phyloP scores from a whole-genome alignment of 1,284 basidiomycete genomes.

The Malassezia restricta region DNA sequence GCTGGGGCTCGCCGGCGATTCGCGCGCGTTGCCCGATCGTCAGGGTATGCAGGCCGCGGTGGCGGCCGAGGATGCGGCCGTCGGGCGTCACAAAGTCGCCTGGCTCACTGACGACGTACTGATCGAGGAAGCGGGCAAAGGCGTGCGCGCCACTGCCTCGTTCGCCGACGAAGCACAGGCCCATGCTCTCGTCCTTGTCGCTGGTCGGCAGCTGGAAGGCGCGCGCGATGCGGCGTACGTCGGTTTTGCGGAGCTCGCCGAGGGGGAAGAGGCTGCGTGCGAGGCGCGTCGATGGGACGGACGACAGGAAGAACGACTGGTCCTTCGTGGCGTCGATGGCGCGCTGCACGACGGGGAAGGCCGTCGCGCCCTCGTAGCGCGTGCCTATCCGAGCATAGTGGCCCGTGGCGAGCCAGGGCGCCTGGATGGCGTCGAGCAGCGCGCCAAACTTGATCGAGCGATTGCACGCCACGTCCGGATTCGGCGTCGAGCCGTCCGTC shows the following conservation, averaged over 20 bases:
- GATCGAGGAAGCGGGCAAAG: conserved; percentile 43
- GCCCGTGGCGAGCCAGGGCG: conserved; percentile 62
- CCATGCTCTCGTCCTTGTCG: conserved; percentile 75
- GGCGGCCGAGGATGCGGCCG: conserved; percentile 55
- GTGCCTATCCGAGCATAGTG: conserved; percentile 64
- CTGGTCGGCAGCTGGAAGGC: conserved; percentile 63
- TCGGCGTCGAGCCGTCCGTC: conserved; percentile 54
- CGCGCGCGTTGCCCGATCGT: conserved; percentile 73
- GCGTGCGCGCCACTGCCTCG: conserved; percentile 51
- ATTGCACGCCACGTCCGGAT: conserved; percentile 90
- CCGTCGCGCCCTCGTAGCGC: background rate
- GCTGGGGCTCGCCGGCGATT: conserved; percentile 55
- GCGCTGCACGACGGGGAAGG: conserved; percentile 15
- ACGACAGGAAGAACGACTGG: conserved; percentile 81
- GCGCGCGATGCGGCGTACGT: conserved; percentile 67
- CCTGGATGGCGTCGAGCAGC: conserved; percentile 53
- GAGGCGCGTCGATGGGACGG: conserved; percentile 21
- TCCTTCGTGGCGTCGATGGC: conserved; percentile 56
- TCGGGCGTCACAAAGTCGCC: conserved; percentile 59
- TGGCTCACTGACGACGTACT: conserved; percentile 61
- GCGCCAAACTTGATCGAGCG: conserved; percentile 85
- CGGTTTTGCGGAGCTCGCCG: conserved; percentile 36
- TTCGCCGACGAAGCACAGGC: conserved; percentile 85
- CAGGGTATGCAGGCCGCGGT: conserved; percentile 71
- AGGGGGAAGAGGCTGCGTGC: conserved; percentile 52